These are phyloP conservation scores for Coriolopsis trogii DNA, from an alignment of 1,284 basidiomycete genomes.

Conservation along the genomic window DNA sequence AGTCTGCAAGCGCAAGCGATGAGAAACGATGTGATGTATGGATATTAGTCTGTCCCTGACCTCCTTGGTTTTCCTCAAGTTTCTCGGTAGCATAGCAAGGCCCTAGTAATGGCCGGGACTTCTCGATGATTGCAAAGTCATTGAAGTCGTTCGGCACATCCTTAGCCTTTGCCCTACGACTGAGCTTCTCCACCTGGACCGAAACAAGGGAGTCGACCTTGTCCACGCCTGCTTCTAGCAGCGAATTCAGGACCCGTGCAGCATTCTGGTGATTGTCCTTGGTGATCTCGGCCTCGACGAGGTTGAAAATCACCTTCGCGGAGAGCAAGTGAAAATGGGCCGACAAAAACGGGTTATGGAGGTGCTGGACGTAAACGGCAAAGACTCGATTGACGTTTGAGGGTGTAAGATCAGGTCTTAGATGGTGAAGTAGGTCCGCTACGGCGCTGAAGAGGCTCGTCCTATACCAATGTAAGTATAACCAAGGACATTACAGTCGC, in stretches of 20 bases:
- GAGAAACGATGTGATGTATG: background rate
- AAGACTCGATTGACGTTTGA: conserved; percentile 83
- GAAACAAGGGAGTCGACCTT: conserved; percentile 84
- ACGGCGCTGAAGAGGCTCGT: conserved; percentile 87
- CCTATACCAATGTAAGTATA: conserved; percentile 39
- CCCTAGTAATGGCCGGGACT: conserved; percentile 75
- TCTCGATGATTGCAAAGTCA: conserved; percentile 71
- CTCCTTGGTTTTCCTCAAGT: conserved; percentile 72
- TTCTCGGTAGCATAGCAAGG: conserved; percentile 78
- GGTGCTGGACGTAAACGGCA: conserved; percentile 84
- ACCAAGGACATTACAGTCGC: fast-evolving
- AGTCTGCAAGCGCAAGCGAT: conserved; percentile 54
- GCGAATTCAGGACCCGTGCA: conserved; percentile 66
- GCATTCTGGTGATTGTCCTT: conserved; percentile 77
- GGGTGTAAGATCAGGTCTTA: conserved; percentile 82
- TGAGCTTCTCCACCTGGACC: conserved; percentile 62
- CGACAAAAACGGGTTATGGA: conserved; percentile 88
- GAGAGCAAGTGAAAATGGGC: conserved; percentile 90
- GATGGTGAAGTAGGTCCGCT: conserved; percentile 93
- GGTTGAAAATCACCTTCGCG: conserved; percentile 90
- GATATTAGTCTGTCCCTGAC: conserved; percentile 43
- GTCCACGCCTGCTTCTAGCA: conserved; percentile 87
- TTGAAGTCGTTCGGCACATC: conserved; percentile 43
- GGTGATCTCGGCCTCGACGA: conserved; percentile 81
- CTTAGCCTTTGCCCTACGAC: conserved; percentile 53